Conservation (phyloP, 352 stramenopile genomes). For the Pythium phragmiticola region DNA sequence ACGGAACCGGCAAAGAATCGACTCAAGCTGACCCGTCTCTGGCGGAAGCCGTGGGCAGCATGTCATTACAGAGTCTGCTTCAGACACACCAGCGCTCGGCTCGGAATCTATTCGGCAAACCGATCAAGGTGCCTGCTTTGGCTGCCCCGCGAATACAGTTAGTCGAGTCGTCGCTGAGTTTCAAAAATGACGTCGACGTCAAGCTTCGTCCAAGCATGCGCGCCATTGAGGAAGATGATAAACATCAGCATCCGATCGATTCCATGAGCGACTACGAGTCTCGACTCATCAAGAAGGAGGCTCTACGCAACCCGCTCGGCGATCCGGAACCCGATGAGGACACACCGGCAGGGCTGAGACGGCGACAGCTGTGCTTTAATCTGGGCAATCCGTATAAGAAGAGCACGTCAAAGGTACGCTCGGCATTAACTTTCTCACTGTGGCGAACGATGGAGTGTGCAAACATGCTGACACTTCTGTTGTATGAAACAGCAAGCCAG, state of each 20-base stretch:
- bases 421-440: no score
- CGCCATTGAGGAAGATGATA: constrained; percentile 74
- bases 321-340: constrained; percentile 86
- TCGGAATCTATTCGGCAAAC: constrained; percentile 50
- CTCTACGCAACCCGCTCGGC: constrained; percentile 76
- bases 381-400: constrained; percentile 90
- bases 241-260: constrained; percentile 82
- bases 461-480: neutral
- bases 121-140: constrained; percentile 34
- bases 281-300: constrained; percentile 84
- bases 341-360: constrained; percentile 63
- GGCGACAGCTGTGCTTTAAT: constrained; percentile 84
- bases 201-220: constrained; percentile 61
- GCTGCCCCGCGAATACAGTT: constrained; percentile 2
- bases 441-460: no score
- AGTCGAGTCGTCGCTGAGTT: constrained; percentile 7
- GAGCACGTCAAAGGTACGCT: constrained; percentile 67
- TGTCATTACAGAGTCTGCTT: constrained; percentile 66
- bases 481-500: constrained; percentile 44
- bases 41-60: constrained; percentile 59
- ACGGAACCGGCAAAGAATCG: constrained; percentile 28
- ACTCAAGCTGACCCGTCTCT: constrained; percentile 23
- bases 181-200: constrained; percentile 29
- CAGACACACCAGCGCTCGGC: constrained; percentile 52
- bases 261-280: constrained; percentile 90